A percentile compares a stretch with the other conserved stretches of the same genome.
phyloP scores from a whole-genome alignment of 208 protist genomes.

The Trypanosoma platydactyli region DNA sequence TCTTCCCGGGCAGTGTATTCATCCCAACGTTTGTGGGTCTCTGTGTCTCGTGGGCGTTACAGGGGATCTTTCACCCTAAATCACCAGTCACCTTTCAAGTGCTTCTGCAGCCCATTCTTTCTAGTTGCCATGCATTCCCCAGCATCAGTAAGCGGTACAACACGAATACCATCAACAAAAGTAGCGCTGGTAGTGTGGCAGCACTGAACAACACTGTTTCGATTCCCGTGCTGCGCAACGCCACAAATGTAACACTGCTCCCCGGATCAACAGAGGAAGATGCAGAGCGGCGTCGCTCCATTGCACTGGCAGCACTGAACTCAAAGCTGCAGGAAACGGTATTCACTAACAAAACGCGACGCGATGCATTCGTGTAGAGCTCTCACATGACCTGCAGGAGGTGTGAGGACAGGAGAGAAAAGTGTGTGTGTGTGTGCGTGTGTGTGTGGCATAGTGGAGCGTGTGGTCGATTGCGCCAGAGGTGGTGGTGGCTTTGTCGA shows the following conservation, averaged over 20 bases:
- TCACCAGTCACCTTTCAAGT: constrained; percentile 2
- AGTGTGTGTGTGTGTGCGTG: no score
- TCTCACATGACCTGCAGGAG: no score
- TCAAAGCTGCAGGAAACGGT: constrained; percentile 40
- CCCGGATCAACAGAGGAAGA: constrained; percentile 75
- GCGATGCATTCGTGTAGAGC: not conserved
- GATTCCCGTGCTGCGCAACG: constrained; percentile 17
- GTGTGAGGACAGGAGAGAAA: no score
- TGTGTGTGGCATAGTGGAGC: no score
- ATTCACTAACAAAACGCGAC: not conserved
- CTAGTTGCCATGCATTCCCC: not conserved
- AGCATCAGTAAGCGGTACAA: not conserved
- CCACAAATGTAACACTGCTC: constrained; percentile 24
- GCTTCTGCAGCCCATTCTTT: constrained; percentile 16
- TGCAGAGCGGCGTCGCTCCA: constrained; percentile 67
- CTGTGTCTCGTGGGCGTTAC: constrained; percentile 12
- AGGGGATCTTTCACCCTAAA: constrained; percentile 3
- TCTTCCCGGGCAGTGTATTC: constrained; percentile 28
- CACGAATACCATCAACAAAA: not conserved
- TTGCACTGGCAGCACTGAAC: constrained; percentile 65
- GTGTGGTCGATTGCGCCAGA: no score
- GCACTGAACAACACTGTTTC: not conserved
- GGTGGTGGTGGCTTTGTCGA: no score
- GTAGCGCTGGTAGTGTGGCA: not conserved
- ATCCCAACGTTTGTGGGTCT: constrained; percentile 20